A percentile compares a stretch with the other conserved stretches of the same genome.
phyloP scores from a whole-genome alignment of 1,284 basidiomycete genomes.

The Pseudozyma hubeiensis region DNA sequence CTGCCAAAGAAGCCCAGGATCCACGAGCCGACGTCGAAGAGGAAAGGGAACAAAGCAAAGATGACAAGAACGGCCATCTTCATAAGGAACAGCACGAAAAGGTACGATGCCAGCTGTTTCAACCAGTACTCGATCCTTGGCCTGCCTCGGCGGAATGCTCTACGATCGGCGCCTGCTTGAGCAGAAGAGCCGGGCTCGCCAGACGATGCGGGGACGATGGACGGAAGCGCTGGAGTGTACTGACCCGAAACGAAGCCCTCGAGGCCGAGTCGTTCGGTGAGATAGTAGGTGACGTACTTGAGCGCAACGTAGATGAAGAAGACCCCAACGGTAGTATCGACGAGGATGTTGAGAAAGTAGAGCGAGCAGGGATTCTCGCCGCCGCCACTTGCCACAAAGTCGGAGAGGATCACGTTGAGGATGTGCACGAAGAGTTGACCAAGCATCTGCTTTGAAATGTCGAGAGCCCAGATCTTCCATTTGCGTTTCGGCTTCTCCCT shows the following conservation, averaged over 20 bases:
- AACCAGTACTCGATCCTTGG: conserved; percentile 75
- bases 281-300: conserved; percentile 77
- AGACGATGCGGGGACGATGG: conserved; percentile 8
- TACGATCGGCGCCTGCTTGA: conserved; percentile 13
- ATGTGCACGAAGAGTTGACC: conserved; percentile 91
- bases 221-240: conserved; percentile 71
- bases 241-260: conserved; percentile 87
- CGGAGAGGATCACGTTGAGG: conserved; percentile 78
- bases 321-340: conserved; percentile 94
- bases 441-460: conserved; percentile 78
- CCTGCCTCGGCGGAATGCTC: conserved; percentile 18
- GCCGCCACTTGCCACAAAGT: conserved; percentile 48
- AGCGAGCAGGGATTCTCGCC: conserved; percentile 65
- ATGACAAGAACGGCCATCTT: conserved; percentile 82
- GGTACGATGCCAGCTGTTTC: conserved; percentile 86
- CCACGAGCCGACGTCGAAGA: conserved; percentile 83
- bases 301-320: conserved; percentile 84
- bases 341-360: conserved; percentile 92
- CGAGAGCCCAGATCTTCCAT: conserved; percentile 85
- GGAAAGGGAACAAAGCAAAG: conserved; percentile 75
- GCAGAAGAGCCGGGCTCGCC: conserved; percentile 3
- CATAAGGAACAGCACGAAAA: conserved; percentile 83
- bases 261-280: conserved; percentile 76
- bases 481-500: conserved; percentile 84
- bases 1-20: conserved; percentile 81